phyloP scores from a whole-genome alignment of 192 early-diverging fungal species.

The Linnemannia exigua region DNA sequence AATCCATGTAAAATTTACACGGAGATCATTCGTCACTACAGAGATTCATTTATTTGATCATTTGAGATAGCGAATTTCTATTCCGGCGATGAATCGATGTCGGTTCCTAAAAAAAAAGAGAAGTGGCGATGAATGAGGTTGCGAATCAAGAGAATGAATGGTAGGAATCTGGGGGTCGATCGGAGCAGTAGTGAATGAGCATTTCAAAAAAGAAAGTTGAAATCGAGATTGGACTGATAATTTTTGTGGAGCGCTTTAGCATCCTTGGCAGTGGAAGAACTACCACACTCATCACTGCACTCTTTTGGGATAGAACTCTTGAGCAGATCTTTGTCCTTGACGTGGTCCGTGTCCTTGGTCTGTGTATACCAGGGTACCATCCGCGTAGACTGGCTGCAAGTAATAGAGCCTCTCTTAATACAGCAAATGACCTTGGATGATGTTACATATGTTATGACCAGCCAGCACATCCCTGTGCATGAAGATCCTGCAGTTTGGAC shows the following conservation, averaged over 20 bases:
- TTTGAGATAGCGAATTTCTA: too few relatives aligned
- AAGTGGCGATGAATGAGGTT: too few relatives aligned
- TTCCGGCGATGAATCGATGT: too few relatives aligned
- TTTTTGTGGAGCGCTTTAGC: neutral
- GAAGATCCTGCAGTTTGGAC: neutral
- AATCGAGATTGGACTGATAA: too few relatives aligned
- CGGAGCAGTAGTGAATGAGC: too few relatives aligned
- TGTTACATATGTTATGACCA: conserved; percentile 15
- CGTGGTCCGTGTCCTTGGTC: neutral
- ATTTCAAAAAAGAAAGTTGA: too few relatives aligned
- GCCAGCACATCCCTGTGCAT: conserved; percentile 10
- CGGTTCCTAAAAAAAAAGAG: too few relatives aligned
- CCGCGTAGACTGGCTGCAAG: conserved; percentile 4
- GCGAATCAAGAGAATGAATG: too few relatives aligned
- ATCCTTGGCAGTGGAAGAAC: neutral
- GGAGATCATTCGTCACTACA: too few relatives aligned
- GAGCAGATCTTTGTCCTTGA: neutral
- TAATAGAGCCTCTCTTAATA: neutral
- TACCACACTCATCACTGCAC: neutral
- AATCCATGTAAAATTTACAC: too few relatives aligned
- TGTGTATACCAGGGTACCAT: neutral
- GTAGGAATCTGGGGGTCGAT: too few relatives aligned
- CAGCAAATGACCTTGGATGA: conserved; percentile 4
- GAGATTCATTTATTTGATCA: too few relatives aligned
- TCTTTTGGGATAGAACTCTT: neutral